Evolutionary conservation across 2,329 filamentous ascomycete genomes (phyloP), one percentile per base, ranked within the genome.

Genomic region (Beauveria varroae): DNA sequence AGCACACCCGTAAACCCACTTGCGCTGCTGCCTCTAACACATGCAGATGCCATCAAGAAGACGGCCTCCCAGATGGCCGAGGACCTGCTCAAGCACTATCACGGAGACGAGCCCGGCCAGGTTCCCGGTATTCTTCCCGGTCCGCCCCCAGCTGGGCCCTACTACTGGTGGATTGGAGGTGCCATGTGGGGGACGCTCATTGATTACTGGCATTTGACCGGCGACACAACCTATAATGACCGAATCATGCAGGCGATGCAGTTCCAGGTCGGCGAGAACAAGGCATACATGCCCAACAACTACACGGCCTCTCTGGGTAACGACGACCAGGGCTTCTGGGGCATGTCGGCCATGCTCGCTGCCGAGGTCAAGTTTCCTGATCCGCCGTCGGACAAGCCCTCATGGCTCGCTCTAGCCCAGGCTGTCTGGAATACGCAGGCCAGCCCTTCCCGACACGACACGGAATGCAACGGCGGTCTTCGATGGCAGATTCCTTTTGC

Each of bases 401-500:
- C 79, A 30, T 85, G 82, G 76, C 73, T 84, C 7, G 78, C 81
- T 18, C 78, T 89, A 12, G 85, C 83, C 1, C 80, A 86, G 68
- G 83, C 80, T 41, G 84, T 90, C 20, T 93, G 84, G 68, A 85
- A 86, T 66, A 80, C 79, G 1, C 76, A 79, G 57, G 82, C 80
- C 2, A 70, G 69, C 22, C 74, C 77, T 1, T 79, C 84, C 51
- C 87, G 87, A 76, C 86, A 90, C 68, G 79, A 79, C 9, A 72
- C 76, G 0, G 73, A 73, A 0, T 79, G 78, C 20, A 85, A 84
- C 63, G 81, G 80, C 50, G 90, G 89, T 22, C 72, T 93, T 64
- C 81, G 88, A 66, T 91, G 88, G 88, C 90, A 93, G 76, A 89
- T 93, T 63, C 90, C 86, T 65, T 78, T 82, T 6, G 86, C 87